Evolutionary conservation across 225 moss, liverwort and hornwort species (phyloP).

Genomic region (Sphagnum tenellum): DNA sequence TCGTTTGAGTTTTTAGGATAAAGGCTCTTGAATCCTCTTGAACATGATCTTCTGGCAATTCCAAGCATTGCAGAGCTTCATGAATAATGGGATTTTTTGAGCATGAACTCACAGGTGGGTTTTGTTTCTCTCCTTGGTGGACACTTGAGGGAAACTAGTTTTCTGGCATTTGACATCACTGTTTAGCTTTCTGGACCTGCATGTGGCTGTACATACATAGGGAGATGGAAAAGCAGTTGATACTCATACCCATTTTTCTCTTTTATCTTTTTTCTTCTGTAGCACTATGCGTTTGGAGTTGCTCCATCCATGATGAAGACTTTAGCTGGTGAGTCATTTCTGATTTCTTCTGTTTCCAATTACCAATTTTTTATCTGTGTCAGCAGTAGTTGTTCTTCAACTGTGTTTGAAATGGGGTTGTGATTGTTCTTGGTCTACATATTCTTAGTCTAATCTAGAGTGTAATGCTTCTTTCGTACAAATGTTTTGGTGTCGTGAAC

Average conservation of each 20-base stretch:
- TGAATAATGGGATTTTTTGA: constrained; percentile 86
- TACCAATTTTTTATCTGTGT: background rate
- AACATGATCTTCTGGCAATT: constrained; percentile 62
- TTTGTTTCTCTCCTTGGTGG: too few species aligned
- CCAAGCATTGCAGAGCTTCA: constrained; percentile 71
- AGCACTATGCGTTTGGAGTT: constrained; percentile 59
- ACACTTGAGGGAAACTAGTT: too few species aligned
- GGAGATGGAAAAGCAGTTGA: too few species aligned
- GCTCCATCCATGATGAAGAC: constrained; percentile 84
- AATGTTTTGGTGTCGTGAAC: background rate
- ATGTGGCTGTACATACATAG: too few species aligned
- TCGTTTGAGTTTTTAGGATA: constrained; percentile 4
- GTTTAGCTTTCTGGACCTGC: too few species aligned
- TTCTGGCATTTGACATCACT: too few species aligned
- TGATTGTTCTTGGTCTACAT: too few species aligned
- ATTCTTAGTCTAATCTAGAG: too few species aligned
- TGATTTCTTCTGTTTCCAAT: background rate
- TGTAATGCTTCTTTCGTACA: background rate
- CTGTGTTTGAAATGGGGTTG: too few species aligned
- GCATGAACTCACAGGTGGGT: constrained; percentile 65
- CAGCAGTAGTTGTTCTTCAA: background rate
- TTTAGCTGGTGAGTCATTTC: constrained; percentile 33
- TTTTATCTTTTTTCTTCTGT: too few species aligned
- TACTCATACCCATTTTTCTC: too few species aligned
- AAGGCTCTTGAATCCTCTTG: too few species aligned